Conservation (phyloP, 306 rosid genomes). For the Trifolium subterraneum region DNA sequence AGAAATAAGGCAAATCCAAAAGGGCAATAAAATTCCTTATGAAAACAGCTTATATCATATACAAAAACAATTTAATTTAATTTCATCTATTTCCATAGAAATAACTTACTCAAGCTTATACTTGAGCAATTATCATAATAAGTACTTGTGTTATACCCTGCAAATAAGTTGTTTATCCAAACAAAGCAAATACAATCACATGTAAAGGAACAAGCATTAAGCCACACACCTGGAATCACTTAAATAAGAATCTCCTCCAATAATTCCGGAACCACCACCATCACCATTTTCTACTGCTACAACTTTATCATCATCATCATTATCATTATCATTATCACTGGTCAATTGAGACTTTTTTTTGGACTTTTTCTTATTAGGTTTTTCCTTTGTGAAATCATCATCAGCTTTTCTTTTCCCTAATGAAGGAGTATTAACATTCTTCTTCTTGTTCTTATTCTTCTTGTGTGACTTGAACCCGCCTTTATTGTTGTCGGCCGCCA, state of each 20-base stretch:
- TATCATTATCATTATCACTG: conserved; percentile 44
- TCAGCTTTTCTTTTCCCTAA: conserved; percentile 59
- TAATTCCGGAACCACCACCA: conserved; percentile 49
- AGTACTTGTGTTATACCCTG: no score
- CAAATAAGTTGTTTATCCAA: no score
- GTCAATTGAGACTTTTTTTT: conserved; percentile 32
- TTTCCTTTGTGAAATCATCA: conserved; percentile 42
- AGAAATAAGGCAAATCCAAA: no score
- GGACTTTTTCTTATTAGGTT: conserved; percentile 33
- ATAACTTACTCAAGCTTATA: no score
- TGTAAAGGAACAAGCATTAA: neutral
- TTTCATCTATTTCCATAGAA: no score
- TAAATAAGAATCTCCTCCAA: conserved; percentile 54
- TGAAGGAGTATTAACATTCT: neutral
- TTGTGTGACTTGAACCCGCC: conserved; percentile 20
- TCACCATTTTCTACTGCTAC: neutral
- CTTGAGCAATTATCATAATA: no score
- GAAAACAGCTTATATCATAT: no score
- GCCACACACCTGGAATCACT: conserved; percentile 2
- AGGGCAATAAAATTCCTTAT: no score
- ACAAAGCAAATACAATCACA: neutral
- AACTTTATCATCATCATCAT: conserved; percentile 46
- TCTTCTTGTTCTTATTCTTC: neutral
- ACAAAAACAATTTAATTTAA: no score
- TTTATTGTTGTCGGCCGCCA: neutral